These are phyloP conservation scores for Furcasterigmium sp. DNA, from an alignment of 2,329 filamentous ascomycete genomes.

Conservation along the genomic window DNA sequence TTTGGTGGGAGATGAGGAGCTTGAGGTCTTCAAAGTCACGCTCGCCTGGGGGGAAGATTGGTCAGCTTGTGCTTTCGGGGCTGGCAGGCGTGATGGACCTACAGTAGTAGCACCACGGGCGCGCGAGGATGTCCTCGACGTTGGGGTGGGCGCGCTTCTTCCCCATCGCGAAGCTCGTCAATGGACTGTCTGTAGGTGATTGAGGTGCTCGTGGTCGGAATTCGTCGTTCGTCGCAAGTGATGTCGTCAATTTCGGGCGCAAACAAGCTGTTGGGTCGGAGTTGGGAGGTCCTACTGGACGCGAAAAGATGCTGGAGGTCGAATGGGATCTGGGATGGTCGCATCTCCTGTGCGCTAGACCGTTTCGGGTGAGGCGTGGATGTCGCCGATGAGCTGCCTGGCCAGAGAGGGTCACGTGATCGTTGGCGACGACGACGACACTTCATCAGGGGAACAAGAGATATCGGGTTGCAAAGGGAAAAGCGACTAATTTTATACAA, in stretches of 20 bases:
- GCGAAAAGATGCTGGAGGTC: constrained; percentile 1
- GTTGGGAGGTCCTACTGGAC: too few species aligned
- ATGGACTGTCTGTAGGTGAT: too few species aligned
- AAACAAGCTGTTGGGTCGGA: too few species aligned
- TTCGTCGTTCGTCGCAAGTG: too few species aligned
- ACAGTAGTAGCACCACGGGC: constrained; percentile 99
- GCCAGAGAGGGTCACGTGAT: neutral
- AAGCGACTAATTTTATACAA: too few species aligned
- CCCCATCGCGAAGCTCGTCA: constrained; percentile 55
- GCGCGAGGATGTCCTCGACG: constrained; percentile 79
- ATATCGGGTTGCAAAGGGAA: too few species aligned
- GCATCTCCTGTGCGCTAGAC: neutral
- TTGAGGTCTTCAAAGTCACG: constrained; percentile 97
- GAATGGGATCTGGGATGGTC: neutral
- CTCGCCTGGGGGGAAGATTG: constrained; percentile 53
- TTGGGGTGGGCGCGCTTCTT: constrained; percentile 85
- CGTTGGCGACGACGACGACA: too few species aligned
- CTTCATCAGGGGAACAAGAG: too few species aligned
- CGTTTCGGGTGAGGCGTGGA: neutral
- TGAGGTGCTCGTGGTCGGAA: too few species aligned
- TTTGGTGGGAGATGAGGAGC: constrained; percentile 94
- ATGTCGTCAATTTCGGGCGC: too few species aligned
- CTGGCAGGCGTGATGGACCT: constrained; percentile 15
- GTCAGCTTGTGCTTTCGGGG: constrained; percentile 14
- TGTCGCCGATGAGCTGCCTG: too few species aligned